Base-by-base conservation (phyloP, 2,329 filamentous ascomycete genomes). In the Scedosporium boydii region DNA sequence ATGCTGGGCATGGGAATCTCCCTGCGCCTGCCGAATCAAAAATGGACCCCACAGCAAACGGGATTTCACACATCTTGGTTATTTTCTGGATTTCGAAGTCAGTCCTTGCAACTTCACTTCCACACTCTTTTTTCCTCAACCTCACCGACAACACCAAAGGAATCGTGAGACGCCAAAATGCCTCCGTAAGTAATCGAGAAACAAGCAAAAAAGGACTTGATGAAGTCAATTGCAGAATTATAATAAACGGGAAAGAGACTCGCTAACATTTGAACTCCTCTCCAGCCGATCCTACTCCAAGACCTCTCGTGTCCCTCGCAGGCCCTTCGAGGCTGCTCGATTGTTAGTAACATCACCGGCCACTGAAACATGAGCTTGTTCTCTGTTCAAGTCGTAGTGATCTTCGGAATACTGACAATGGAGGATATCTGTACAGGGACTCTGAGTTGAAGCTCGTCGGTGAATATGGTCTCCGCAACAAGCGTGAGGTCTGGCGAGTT, bases 401-500 rank as follows among this genome's bases (percentile, higher is more conserved):
- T 79, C 70, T 38, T 38, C 70, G 51, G 27, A 71, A 83, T 82
- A 90, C 89, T 89, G 86, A 90, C 84, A 74, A 38, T 38, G 34
- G 34, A 27, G 59, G 26, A 75, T 59, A 58, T 57, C 63, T 62
- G 60, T 74, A 77, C 84, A 98, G 95, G 85, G 95, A 99, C 86
- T 91, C 93, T 77, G 95, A 99, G 86, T 84, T 99, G 82, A 99
- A 99, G 90, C 89, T 95, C 82, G 93, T 99, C 76, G 95, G 95
- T 83, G 95, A 99, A 86, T 99, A 96, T 87, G 95, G 95, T 83
- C 91, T 99, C 75, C 91, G 93, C 83, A 99, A 99, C 87, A 99
- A 99, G 92, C 93, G 95, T 86, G 95, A 99, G 87, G 95, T 99
- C 78, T 99, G 95, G 95, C 92, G 95, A 82, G 95, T 99, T 82